These are phyloP conservation scores for Malassezia japonica DNA, from an alignment of 1,284 basidiomycete species.

Conservation along the genomic window DNA sequence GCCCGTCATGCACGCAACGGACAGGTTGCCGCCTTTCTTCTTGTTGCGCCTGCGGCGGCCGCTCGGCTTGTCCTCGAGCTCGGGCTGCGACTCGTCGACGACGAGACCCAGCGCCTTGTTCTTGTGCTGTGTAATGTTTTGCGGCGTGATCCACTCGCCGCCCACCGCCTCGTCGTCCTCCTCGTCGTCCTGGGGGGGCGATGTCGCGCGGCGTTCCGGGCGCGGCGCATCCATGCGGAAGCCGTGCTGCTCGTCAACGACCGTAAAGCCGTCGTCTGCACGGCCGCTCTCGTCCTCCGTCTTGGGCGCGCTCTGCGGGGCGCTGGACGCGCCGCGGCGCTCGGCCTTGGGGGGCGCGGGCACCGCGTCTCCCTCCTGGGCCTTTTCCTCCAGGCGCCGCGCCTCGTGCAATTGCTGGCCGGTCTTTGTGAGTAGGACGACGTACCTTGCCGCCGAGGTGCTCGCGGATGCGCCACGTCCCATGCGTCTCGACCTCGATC, in stretches of 20 bases:
- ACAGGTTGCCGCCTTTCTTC: conserved; percentile 24
- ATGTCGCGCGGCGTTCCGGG: background rate
- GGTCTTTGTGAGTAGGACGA: conserved; percentile 7
- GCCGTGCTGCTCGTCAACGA: conserved; percentile 1
- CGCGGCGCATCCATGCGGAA: background rate
- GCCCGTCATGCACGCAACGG: conserved; percentile 62
- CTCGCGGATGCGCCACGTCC: conserved; percentile 52
- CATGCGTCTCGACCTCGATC: conserved; percentile 57
- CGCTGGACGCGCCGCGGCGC: background rate
- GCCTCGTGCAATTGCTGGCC: conserved; percentile 30
- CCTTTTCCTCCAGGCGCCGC: conserved; percentile 11
- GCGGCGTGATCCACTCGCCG: conserved; percentile 86
- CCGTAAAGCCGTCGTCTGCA: conserved; percentile 6
- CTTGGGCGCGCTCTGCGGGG: background rate
- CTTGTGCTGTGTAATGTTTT: conserved; percentile 77
- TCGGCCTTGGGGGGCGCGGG: too few species aligned
- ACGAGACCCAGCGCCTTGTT: conserved; percentile 67
- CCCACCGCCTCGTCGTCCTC: conserved; percentile 27
- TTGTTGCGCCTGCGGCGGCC: conserved; percentile 7
- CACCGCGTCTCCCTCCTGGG: too few species aligned
- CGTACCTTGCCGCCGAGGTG: conserved; percentile 45
- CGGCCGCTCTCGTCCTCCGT: too few species aligned
- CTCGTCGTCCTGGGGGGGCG: background rate
- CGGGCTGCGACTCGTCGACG: conserved; percentile 19
- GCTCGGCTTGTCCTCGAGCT: background rate